Conservation (phyloP, 139 green algal genomes). For the Closterium sp. region DNA sequence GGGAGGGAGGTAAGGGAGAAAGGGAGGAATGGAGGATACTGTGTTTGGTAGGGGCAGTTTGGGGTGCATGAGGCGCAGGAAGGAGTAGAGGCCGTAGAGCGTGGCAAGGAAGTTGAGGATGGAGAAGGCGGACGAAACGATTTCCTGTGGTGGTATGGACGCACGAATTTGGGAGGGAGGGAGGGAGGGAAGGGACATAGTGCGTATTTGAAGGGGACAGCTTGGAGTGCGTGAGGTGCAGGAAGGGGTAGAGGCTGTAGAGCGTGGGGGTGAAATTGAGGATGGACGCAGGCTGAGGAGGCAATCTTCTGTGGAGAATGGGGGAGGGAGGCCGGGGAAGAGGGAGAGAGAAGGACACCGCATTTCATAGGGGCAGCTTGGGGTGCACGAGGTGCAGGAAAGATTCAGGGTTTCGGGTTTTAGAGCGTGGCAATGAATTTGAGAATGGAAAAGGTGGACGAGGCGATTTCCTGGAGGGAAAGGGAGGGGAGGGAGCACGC, state of each 20-base stretch:
- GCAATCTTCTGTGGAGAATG: slow-evolving; percentile 62
- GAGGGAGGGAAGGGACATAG: slow-evolving; percentile 53
- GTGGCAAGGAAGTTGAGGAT: no score
- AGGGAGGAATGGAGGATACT: slow-evolving; percentile 1
- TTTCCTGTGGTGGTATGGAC: slow-evolving; percentile 37
- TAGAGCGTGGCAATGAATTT: not conserved
- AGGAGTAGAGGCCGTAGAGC: not conserved
- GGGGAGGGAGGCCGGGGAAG: not conserved
- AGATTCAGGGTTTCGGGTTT: not conserved
- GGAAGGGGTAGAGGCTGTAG: slow-evolving; percentile 18
- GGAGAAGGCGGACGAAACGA: no score
- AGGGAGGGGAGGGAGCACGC: not conserved
- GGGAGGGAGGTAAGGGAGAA: not conserved
- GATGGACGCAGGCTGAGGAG: slow-evolving; percentile 69
- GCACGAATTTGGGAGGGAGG: not conserved
- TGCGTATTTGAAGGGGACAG: no score
- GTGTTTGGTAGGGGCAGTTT: no score
- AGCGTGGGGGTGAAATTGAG: slow-evolving; percentile 70
- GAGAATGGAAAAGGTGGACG: not conserved
- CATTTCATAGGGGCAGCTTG: not conserved
- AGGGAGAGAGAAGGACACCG: not conserved
- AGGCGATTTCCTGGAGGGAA: no score
- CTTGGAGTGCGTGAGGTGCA: not conserved
- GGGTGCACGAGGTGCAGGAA: not conserved
- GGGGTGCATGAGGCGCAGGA: slow-evolving; percentile 13